Evolutionary conservation across 352 stramenopile genomes (phyloP), one percentile per base, ranked within the genome.

Genomic region (Phytopythium delawarense): DNA sequence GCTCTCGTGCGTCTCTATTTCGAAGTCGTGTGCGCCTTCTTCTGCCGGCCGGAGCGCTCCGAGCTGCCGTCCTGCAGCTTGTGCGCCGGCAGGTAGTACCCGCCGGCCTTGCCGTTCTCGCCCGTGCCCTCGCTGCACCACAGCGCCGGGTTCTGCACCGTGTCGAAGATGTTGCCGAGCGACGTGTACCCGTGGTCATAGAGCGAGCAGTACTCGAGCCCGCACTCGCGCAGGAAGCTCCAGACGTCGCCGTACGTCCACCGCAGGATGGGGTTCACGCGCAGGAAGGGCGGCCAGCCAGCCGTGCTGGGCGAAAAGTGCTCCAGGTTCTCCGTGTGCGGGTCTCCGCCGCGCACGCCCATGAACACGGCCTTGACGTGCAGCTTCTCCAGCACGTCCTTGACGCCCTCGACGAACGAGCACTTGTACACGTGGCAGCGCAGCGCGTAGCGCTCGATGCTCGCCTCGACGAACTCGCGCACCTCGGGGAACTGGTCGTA

Each of bases 221-320:
- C 64, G 60, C 86, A 96, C 21, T 91, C 70, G 20, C 89, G 82
- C 48, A 98, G 61, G 71, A 98, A 99, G 48, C 87, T 75, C 94
- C 94, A 99, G 18, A 98, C 89, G 66, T 98, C 84, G 8, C 83
- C 83, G 77, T 99, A 99, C 7, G 84, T 97, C 97, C 97, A 99
- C 56, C 92, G 65, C 39, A 99, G 70, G 48, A 99, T 97, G n/a
- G 97, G 97, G 76, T 99, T 99, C n/a, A 99, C 89, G 35, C 97
- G 83, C 74, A 99, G 85, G 69, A 99, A 99, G 15, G 96, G 88
- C 40, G 97, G 97, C 96, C 91, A 98, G 4, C 90, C 91, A 9
- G 86, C 76, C 20, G 88, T 91, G 64, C 86, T 96, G 12, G 89
- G 89, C 15, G 78, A 79, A 60, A 93, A 95, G 63, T 94, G 83